These are phyloP conservation scores for Geotrichum macrosporum DNA, from an alignment of 1,139 yeast species.

Conservation along the genomic window DNA sequence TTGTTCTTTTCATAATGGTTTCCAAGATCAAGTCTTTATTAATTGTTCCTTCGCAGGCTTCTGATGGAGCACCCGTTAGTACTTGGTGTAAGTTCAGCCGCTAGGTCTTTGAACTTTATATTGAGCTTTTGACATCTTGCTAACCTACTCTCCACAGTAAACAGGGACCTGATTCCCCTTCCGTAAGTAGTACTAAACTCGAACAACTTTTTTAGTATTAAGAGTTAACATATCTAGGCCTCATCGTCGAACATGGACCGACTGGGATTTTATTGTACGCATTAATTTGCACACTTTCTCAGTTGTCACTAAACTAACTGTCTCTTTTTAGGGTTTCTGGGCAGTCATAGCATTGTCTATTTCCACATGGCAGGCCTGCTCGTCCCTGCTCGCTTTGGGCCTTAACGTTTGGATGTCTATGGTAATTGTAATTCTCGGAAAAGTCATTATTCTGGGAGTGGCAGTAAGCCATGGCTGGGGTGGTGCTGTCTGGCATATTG, in stretches of 20 bases:
- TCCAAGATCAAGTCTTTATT: conserved; percentile 1
- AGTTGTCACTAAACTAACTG: background rate
- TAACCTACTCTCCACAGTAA: background rate
- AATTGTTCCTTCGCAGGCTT: background rate
- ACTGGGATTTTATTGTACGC: conserved; percentile 16
- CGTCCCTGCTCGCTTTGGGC: conserved; percentile 31
- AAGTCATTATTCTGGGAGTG: conserved; percentile 25
- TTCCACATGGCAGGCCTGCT: conserved; percentile 31
- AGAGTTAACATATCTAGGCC: conserved; percentile 1
- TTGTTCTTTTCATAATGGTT: background rate
- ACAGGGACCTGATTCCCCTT: conserved; percentile 12
- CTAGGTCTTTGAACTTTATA: too few relatives aligned
- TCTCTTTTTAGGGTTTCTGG: conserved; percentile 13
- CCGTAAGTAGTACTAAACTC: conserved; percentile 1
- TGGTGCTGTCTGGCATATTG: conserved; percentile 36
- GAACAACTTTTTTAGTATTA: background rate
- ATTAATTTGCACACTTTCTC: background rate
- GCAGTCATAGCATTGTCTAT: conserved; percentile 23
- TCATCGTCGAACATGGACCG: conserved; percentile 12
- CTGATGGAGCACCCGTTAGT: conserved; percentile 10
- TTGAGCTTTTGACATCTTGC: background rate
- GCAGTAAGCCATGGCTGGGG: conserved; percentile 32
- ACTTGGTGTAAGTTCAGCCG: conserved; percentile 10
- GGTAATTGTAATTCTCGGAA: conserved; percentile 24
- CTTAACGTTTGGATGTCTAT: conserved; percentile 24